These are phyloP conservation scores for Coniochaeta sp. DNA, from an alignment of 2,329 filamentous ascomycete genomes.

Conservation along the genomic window DNA sequence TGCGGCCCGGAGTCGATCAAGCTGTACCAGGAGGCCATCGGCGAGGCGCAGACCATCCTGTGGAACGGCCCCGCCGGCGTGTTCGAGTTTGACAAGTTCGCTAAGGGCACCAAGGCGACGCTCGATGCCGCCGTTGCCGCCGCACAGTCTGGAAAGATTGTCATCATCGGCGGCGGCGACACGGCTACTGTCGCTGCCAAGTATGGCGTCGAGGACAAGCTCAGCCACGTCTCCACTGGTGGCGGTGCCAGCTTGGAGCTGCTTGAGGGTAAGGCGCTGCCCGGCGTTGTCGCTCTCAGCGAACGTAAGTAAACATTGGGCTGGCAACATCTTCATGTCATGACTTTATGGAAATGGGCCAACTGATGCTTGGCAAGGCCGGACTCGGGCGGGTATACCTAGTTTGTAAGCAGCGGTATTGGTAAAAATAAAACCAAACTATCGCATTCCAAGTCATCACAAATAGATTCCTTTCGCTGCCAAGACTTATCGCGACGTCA, in stretches of 20 bases:
- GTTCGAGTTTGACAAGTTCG: conserved; percentile 95
- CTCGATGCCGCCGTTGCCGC: conserved; percentile 82
- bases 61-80: conserved; percentile 98
- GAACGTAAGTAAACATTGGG: conserved; percentile 47
- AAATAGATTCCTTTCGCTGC: neutral
- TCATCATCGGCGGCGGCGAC: conserved; percentile 97
- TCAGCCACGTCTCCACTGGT: conserved; percentile 96
- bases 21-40: conserved; percentile 82
- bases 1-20: conserved; percentile 83
- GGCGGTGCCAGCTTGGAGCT: conserved; percentile 93
- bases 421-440: neutral
- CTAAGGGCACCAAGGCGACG: conserved; percentile 83
- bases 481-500: neutral
- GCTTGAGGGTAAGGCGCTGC: conserved; percentile 95
- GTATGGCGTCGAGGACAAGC: conserved; percentile 91
- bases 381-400: neutral
- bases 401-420: neutral
- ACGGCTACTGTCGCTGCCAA: conserved; percentile 97
- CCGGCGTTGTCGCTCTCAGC: conserved; percentile 87
- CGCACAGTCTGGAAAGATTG: conserved; percentile 78
- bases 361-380: conserved; percentile 1
- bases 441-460: neutral
- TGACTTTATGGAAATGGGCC: neutral
- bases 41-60: conserved; percentile 87
- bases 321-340: neutral